phyloP scores from a whole-genome alignment of 345 rosid species.

The Zanthoxylum bungeanum region DNA sequence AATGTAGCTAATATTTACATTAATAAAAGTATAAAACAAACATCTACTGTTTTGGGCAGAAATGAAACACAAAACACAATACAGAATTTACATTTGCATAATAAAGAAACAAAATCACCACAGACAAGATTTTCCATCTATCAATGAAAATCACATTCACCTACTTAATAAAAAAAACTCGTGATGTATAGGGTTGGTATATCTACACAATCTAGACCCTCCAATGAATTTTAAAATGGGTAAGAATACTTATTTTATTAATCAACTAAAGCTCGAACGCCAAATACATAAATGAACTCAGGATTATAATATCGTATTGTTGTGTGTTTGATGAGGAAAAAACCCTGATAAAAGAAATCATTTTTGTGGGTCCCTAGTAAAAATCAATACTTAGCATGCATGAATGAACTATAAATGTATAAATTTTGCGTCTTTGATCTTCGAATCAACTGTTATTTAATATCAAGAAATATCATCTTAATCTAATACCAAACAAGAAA shows the following conservation, averaged over 20 bases:
- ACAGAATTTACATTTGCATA: constrained; percentile 14
- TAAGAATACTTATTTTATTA: constrained; percentile 7
- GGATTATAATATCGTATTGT: constrained; percentile 5
- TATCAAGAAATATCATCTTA: neutral
- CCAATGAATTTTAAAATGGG: neutral
- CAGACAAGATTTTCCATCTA: constrained; percentile 40
- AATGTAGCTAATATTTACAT: constrained; percentile 20
- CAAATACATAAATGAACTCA: constrained; percentile 9
- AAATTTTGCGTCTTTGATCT: constrained; percentile 17
- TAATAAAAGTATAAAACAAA: constrained; percentile 24
- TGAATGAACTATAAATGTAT: constrained; percentile 23
- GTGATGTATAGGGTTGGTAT: constrained; percentile 13
- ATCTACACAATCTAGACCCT: constrained; percentile 3
- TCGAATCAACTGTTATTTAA: constrained; percentile 11
- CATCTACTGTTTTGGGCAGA: constrained; percentile 41
- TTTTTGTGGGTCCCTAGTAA: constrained; percentile 26
- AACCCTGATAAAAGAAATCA: constrained; percentile 13
- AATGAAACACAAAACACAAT: constrained; percentile 31
- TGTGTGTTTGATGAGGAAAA: too few relatives aligned
- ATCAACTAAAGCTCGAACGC: constrained; percentile 13
- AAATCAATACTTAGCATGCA: constrained; percentile 24
- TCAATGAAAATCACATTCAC: constrained; percentile 29
- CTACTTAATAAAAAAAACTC: constrained; percentile 11
- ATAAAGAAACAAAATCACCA: constrained; percentile 22
- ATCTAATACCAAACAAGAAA: neutral